Conservation (phyloP, 2,329 filamentous ascomycete species). For the Colletotrichum sp. region DNA sequence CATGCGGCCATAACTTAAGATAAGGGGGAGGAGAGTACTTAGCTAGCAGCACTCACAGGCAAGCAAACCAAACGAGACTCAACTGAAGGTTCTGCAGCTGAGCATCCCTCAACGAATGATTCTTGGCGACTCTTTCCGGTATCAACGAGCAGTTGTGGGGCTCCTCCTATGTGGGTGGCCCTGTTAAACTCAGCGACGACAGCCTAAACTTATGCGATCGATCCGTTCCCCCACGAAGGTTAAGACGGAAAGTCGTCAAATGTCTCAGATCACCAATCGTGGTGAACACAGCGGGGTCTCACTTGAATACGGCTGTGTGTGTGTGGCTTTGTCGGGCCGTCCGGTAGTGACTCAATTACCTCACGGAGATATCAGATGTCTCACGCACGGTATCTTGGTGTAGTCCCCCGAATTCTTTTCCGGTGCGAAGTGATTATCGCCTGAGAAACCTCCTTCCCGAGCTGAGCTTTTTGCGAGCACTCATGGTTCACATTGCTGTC, state of each 20-base stretch:
- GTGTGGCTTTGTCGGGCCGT: not conserved
- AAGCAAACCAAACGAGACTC: not conserved
- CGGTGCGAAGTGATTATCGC: not conserved
- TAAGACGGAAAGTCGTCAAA: not conserved
- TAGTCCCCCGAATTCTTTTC: not conserved
- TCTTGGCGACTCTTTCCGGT: not conserved
- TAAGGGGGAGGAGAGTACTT: not conserved
- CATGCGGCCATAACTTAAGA: not conserved
- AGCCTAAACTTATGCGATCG: not conserved
- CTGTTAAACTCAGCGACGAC: not conserved
- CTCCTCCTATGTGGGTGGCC: not conserved
- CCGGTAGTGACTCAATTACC: not conserved
- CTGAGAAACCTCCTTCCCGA: not conserved
- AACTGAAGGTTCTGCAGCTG: not conserved
- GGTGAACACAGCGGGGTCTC: not conserved
- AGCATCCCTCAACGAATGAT: not conserved
- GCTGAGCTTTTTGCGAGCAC: not conserved
- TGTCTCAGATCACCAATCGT: not conserved
- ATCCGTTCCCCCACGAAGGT: not conserved
- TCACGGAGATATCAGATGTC: not conserved
- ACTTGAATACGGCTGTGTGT: not conserved
- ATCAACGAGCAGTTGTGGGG: not conserved
- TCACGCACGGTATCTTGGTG: not conserved
- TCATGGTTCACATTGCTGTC: not conserved
- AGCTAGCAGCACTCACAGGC: not conserved